Percentiles rank a stretch among this genome's conserved stretches.
These are phyloP conservation scores for Parasarocladium wereldwijsianum DNA, from an alignment of 2,329 filamentous ascomycete genomes.

Conservation along the genomic window DNA sequence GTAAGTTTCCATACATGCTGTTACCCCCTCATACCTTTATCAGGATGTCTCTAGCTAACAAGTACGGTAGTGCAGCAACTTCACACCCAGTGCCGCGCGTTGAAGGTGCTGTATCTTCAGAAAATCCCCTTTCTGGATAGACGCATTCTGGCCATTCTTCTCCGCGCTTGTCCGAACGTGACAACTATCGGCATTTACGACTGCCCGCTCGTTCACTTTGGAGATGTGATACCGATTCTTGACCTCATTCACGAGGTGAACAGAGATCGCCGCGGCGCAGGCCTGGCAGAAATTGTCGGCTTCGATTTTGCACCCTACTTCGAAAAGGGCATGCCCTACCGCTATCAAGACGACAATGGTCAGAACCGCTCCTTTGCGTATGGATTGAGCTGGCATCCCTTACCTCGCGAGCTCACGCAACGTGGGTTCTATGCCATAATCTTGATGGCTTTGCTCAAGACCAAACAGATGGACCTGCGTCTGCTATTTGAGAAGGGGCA, in stretches of 20 bases:
- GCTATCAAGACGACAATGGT: not conserved
- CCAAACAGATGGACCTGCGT: conserved; percentile 13
- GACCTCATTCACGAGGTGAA: conserved; percentile 23
- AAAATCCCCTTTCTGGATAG: conserved; percentile 17
- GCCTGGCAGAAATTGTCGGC: conserved; percentile 8
- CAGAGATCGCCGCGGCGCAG: conserved; percentile 6
- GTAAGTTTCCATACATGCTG: too few species aligned
- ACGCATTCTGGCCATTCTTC: conserved; percentile 18
- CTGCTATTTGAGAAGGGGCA: conserved; percentile 15
- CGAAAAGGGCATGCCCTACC: conserved; percentile 13
- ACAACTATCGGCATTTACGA: conserved; percentile 21
- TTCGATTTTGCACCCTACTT: conserved; percentile 21
- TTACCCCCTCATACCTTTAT: too few species aligned
- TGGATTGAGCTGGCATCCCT: conserved; percentile 15
- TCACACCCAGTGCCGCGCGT: conserved; percentile 6
- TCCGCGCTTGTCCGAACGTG: conserved; percentile 16
- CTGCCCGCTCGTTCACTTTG: conserved; percentile 21
- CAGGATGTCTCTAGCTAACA: not conserved
- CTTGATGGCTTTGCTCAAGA: conserved; percentile 19
- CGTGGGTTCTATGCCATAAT: conserved; percentile 18
- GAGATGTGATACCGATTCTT: conserved; percentile 17
- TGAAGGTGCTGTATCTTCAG: conserved; percentile 16
- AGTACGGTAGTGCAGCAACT: conserved; percentile 12
- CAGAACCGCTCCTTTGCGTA: conserved; percentile 8
- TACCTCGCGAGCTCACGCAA: conserved; percentile 14